A percentile compares a stretch with the other conserved stretches of the same genome.
phyloP scores from a whole-genome alignment of 345 rosid species.

The Iberis pinnata region DNA sequence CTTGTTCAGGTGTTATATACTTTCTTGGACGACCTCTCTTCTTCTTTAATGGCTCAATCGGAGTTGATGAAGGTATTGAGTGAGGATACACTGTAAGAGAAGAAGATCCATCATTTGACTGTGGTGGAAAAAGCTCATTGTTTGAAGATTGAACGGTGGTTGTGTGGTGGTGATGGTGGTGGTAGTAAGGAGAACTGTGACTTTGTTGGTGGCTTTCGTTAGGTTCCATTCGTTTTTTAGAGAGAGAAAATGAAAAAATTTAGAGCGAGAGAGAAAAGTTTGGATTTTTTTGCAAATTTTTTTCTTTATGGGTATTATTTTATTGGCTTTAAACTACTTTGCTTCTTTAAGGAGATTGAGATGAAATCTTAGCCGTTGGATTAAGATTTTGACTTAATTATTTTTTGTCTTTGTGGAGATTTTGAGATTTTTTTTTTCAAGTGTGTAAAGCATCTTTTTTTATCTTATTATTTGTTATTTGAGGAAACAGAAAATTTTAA shows the following conservation, averaged over 20 bases:
- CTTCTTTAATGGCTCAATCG: slow-evolving; percentile 54
- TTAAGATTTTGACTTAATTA: too few species aligned
- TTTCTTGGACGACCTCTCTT: slow-evolving; percentile 93
- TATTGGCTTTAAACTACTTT: too few species aligned
- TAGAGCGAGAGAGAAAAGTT: neutral
- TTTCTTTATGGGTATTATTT: too few species aligned
- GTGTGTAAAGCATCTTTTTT: too few species aligned
- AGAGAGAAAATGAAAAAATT: neutral
- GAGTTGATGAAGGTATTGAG: slow-evolving; percentile 59
- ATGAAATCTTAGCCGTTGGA: too few species aligned
- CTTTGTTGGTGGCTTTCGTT: slow-evolving; percentile 45
- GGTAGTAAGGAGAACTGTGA: slow-evolving; percentile 40
- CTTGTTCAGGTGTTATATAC: slow-evolving; percentile 91
- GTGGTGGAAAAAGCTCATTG: slow-evolving; percentile 41
- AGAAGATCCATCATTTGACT: slow-evolving; percentile 23
- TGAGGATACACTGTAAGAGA: slow-evolving; percentile 48
- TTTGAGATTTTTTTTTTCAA: too few species aligned
- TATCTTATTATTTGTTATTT: too few species aligned
- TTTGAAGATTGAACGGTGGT: slow-evolving; percentile 39
- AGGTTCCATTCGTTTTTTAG: slow-evolving; percentile 42
- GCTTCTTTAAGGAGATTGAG: too few species aligned
- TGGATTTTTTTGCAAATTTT: too few species aligned
- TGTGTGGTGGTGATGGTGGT: slow-evolving; percentile 5
- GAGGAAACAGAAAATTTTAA: too few species aligned
- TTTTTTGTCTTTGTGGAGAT: too few species aligned